phyloP scores from a whole-genome alignment of 306 rosid species.

The Quercus variabilis region DNA sequence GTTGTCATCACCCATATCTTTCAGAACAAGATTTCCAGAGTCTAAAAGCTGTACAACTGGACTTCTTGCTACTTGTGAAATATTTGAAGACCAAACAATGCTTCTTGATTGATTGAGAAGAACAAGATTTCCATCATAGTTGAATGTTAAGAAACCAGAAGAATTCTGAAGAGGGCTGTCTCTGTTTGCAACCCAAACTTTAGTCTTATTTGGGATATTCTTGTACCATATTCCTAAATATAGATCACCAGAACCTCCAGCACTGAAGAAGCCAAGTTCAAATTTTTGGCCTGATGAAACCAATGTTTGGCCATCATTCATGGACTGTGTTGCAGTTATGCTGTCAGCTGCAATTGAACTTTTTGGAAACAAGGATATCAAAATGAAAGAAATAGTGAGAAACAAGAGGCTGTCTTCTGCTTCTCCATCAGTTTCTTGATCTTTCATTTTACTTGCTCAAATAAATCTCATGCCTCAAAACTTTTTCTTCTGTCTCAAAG shows the following conservation, averaged over 20 bases:
- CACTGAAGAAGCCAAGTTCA: conserved; percentile 46
- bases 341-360: conserved; percentile 22
- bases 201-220: conserved; percentile 10
- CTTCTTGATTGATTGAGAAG: conserved; percentile 23
- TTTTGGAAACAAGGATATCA: conserved; percentile 14
- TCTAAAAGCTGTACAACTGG: conserved; percentile 35
- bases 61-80: conserved; percentile 9
- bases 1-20: conserved; percentile 6
- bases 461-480: conserved; percentile 6
- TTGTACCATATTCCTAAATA: conserved; percentile 56
- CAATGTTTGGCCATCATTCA: conserved; percentile 32
- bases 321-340: conserved; percentile 26
- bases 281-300: conserved; percentile 39
- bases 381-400: conserved; percentile 15
- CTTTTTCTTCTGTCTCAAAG: not conserved
- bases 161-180: conserved; percentile 27
- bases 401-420: conserved; percentile 17
- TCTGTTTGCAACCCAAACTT: conserved; percentile 56
- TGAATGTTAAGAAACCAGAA: conserved; percentile 25
- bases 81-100: conserved; percentile 36
- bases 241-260: conserved; percentile 14
- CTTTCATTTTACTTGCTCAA: conserved; percentile 18
- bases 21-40: conserved; percentile 43
- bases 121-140: conserved; percentile 31
- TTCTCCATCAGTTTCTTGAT: conserved; percentile 30